Base-by-base conservation (phyloP, 1,284 basidiomycete genomes). In the Vanrija sp. region DNA sequence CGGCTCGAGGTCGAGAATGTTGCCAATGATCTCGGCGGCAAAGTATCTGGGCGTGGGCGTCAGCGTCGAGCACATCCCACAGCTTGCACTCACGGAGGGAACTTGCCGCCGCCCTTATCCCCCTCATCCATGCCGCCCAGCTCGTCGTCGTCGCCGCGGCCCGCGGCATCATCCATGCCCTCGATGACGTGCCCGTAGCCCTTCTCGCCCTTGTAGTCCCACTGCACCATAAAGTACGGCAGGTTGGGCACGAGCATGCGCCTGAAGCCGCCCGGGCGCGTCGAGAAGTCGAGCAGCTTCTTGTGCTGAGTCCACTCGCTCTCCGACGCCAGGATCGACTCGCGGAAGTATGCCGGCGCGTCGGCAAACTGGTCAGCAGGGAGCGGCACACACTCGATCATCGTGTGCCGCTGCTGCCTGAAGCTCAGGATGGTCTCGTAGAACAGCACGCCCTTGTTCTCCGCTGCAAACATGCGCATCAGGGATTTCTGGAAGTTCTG, bases 401-500 rank as follows among this genome's bases (percentile, higher is more conserved):
- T 86, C 0, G 90, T 91, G 73, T 98, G 96, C 55, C 82, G 84
- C 71, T 99, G 95, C 71, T 84, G 82, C 68, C 87, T 89, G 66
- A 98, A 80, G 16, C 80, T 86, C 41, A 91, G 78, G 25, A 97
- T 85, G 1, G 94, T 97, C 75, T 98, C 95, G 71, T 86, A 96
- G 77, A 98, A 98, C 18, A 98, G 77, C 22, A 94, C 88, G 0
- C 90, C 91, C 66, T 89, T 85, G 72, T 92, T 87, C 57, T 90
- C 84, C 61, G 89, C 86, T 0, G 89, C 86, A 63, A 86, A 93
- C 88, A 96, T 92, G 53, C 84, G 84, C 84, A 98, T 95, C 16
- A 99, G 78, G 64, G 90, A 95, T 77, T 99, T 99, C 92, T 97
- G 97, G 69, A 97, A 98, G 72, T 98, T 98, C 91, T 96, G 69